Evolutionary conservation across 2,329 filamentous ascomycete genomes (phyloP), one percentile per base, ranked within the genome.

Genomic region (Aureobasidium sp.): DNA sequence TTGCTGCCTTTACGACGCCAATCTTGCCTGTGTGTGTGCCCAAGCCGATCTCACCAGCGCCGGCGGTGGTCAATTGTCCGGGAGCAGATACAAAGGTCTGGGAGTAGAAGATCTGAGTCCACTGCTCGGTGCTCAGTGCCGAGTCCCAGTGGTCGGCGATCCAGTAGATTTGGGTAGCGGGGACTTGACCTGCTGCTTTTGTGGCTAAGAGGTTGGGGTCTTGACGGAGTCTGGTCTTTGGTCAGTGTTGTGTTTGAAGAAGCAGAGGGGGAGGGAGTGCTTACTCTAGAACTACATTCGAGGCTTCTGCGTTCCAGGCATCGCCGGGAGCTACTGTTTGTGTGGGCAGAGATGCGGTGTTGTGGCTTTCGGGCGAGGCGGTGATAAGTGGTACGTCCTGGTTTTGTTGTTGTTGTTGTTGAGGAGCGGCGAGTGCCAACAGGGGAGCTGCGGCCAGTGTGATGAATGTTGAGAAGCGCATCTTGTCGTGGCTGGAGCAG

Each of bases 41-140:
- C 24, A 67, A 53, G 42, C 71, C 71, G 40, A 73, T 70, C 2
- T 35, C 17, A 22, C 71, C 71, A 15, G 47, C 45, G 27, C 62
- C 64, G 0, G 71, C 66, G 2, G 62, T 65, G 11, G 68, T 64
- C 56, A 62, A 63, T 58, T 72, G 70, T 40, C 69, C 67, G 12
- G 70, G 70, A 1, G 71, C 66, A 14, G 59, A 45, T 9, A 65
- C 65, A 62, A 72, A 72, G 11, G 66, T 68, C 47, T 73, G 71
- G 1, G 70, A 71, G 66, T 70, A 72, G 57, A 67, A 59, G 62
- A 69, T 61, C 27, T 66, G 39, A 17, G 65, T 60, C 42, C 63
- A 72, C 31, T 68, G 69, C n/a, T 37, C 42, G 2, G 50, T 42
- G 22, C 50, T 58, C 17, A 17, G 24, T 11, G 44, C 60, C 3